Evolutionary conservation across 768 basidiomycete species (phyloP), one percentile per base, ranked within the genome.

Genomic region (Xerocomellus amylosporus): DNA sequence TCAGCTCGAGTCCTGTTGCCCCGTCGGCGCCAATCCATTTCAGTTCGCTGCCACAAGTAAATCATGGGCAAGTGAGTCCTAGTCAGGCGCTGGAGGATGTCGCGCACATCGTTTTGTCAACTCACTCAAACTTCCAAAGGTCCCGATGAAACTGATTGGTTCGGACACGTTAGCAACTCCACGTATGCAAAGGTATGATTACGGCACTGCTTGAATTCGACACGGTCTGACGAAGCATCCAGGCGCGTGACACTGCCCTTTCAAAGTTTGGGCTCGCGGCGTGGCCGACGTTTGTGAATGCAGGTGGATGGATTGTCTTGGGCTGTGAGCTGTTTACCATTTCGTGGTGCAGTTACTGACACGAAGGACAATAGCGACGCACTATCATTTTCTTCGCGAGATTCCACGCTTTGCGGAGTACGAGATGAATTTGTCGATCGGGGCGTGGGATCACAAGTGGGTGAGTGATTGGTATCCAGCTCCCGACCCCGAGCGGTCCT

Each of bases 371-470:
- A 13, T 19, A 62, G 60, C 61, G 1, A 53, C 59, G 3, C 51
- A 60, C 13, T 64, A 58, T 14, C 54, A 41, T 31, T 64, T 63
- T 36, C 41, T 64, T 42, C 55, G 17, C 13, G 62, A 64, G 38
- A 61, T 64, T 22, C 55, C 62, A 33, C 51, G 49, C 3, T 63
- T 51, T 19, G 52, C 42, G 26, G 44, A n/a, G 17, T 63, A 63
- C 22, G 55, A 62, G 43, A 47, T 62, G 36, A 36, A 26, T 24
- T 19, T 60, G 20, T 60, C 59, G 9, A 60, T 61, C n/a, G 54
- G 58, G 1, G 26, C 60, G 5, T 61, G 60, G 60, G 60, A 61
- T 28, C 47, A 60, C 5, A 61, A 61, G 15, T 61, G 60, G 60
- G 60, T 61, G n/a, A 33, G 51, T 47, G 7, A 26, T 40, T n/a